Percentiles rank a stretch among this genome's conserved stretches.
Evolutionary conservation across 2,329 filamentous ascomycete genomes (phyloP).

Genomic region (Xylariaceae sp.): DNA sequence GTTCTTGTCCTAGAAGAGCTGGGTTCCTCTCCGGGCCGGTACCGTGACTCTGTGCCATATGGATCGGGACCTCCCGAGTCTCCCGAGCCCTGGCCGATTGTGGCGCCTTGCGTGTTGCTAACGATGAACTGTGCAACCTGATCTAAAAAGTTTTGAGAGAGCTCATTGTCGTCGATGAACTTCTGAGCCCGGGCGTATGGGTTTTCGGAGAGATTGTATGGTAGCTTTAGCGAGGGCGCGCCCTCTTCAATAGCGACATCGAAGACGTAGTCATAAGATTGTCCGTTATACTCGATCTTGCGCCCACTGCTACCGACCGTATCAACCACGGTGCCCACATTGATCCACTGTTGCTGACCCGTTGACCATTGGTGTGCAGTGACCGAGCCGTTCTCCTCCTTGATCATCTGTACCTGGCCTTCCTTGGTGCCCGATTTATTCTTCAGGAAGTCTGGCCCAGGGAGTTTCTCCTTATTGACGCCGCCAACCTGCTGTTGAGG

Average conservation of each 20-base stretch:
- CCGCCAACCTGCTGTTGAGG: constrained; percentile 81
- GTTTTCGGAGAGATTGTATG: constrained; percentile 90
- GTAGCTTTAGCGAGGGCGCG: constrained; percentile 89
- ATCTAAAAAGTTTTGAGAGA: constrained; percentile 85
- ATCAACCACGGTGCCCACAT: constrained; percentile 93
- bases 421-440: constrained; percentile 90
- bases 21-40: constrained; percentile 69
- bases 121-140: constrained; percentile 92
- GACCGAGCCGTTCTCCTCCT: constrained; percentile 76
- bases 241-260: constrained; percentile 96
- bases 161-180: constrained; percentile 86
- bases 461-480: constrained; percentile 90
- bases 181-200: constrained; percentile 89
- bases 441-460: constrained; percentile 83
- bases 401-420: constrained; percentile 92
- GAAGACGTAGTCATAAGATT: constrained; percentile 95
- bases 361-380: constrained; percentile 88
- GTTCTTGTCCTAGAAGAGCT: constrained; percentile 56
- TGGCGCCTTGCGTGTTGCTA: constrained; percentile 84
- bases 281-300: constrained; percentile 75
- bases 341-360: constrained; percentile 74
- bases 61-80: constrained; percentile 64
- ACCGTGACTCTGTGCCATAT: constrained; percentile 76
- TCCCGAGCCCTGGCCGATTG: constrained; percentile 66
- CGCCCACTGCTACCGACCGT: constrained; percentile 80